Percentiles rank a stretch among this genome's conserved stretches.
These are phyloP conservation scores for Casuarina cunninghamiana DNA, from an alignment of 306 rosid genomes.

Conservation along the genomic window DNA sequence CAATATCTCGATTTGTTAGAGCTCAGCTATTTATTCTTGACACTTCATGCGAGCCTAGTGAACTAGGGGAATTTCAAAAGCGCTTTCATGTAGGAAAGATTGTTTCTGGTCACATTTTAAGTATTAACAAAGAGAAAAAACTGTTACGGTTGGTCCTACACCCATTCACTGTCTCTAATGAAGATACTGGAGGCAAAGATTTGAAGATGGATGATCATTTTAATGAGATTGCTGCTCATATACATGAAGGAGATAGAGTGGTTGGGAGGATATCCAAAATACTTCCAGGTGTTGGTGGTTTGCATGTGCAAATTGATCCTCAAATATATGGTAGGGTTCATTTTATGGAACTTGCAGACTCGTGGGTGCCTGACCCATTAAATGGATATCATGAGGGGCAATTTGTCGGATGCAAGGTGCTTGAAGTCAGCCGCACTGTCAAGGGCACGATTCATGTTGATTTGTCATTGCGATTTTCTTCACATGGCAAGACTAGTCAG, in stretches of 20 bases:
- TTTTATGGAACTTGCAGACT: constrained; percentile 67
- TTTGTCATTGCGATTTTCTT: constrained; percentile 61
- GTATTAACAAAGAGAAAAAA: constrained; percentile 59
- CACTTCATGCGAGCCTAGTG: constrained; percentile 73
- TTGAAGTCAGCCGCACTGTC: constrained; percentile 53
- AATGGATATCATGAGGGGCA: constrained; percentile 79
- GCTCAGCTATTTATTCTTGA: constrained; percentile 83
- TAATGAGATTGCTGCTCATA: constrained; percentile 39
- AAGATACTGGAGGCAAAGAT: constrained; percentile 24
- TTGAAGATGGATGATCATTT: constrained; percentile 31
- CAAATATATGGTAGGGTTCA: constrained; percentile 74
- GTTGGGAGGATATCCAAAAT: constrained; percentile 80
- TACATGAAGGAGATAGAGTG: constrained; percentile 62
- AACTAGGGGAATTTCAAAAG: constrained; percentile 62
- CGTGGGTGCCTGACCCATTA: constrained; percentile 71
- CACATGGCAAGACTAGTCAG: constrained; percentile 29
- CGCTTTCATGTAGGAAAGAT: constrained; percentile 61
- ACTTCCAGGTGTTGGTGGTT: constrained; percentile 80
- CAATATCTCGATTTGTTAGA: constrained; percentile 60
- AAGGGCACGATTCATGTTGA: constrained; percentile 71
- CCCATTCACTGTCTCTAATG: constrained; percentile 32
- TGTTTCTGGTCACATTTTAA: constrained; percentile 61
- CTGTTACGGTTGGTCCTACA: constrained; percentile 54
- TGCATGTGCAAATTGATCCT: constrained; percentile 80
- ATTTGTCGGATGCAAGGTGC: constrained; percentile 79